Conservation (phyloP, 805 yeast genomes). For the Candida andamanensis region DNA sequence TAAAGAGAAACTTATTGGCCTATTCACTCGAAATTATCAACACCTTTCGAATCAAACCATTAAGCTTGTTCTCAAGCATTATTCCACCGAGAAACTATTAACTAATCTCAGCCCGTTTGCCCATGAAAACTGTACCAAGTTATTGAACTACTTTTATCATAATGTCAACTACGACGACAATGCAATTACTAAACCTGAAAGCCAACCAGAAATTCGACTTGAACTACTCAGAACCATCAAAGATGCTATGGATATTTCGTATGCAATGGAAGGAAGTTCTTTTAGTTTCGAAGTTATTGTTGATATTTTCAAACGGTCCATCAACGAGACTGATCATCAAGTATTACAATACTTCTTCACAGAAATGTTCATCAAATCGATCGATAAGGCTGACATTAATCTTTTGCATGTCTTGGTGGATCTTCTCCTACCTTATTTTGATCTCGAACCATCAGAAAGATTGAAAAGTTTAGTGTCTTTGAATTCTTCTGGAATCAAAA, state of each 20-base stretch:
- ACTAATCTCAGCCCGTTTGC: slow-evolving; percentile 49
- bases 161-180: background rate
- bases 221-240: slow-evolving; percentile 30
- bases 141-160: slow-evolving; percentile 43
- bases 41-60: slow-evolving; percentile 34
- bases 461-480: slow-evolving; percentile 23
- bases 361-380: slow-evolving; percentile 17
- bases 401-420: slow-evolving; percentile 6
- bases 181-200: slow-evolving; percentile 11
- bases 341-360: slow-evolving; percentile 27
- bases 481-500: slow-evolving; percentile 15
- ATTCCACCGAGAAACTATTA: slow-evolving; percentile 47
- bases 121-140: slow-evolving; percentile 40
- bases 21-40: slow-evolving; percentile 34
- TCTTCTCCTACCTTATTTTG: slow-evolving; percentile 11
- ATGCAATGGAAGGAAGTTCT: slow-evolving; percentile 21
- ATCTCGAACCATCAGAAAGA: slow-evolving; percentile 10
- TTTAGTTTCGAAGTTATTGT: slow-evolving; percentile 28
- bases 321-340: slow-evolving; percentile 23
- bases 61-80: slow-evolving; percentile 43
- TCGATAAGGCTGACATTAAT: slow-evolving; percentile 5
- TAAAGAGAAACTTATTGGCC: slow-evolving; percentile 34
- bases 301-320: slow-evolving; percentile 25
- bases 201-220: slow-evolving; percentile 18
- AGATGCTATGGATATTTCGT: slow-evolving; percentile 31